phyloP scores from a whole-genome alignment of 2,329 filamentous ascomycete genomes.

The Orbilia oligospora region DNA sequence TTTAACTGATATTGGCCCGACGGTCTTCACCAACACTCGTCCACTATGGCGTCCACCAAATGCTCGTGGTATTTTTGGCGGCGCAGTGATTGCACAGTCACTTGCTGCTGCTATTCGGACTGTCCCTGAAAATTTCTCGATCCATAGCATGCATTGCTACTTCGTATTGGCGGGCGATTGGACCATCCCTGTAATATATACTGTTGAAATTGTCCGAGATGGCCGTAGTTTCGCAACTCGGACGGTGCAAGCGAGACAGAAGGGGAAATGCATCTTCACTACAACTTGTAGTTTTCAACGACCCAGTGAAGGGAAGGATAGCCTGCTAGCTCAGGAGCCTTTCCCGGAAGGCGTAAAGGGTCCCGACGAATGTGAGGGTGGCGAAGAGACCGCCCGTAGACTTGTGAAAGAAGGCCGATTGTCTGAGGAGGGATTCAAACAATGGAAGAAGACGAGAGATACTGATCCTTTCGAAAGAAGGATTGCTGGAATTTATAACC shows the following conservation, averaged over 20 bases:
- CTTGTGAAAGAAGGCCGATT: constrained; percentile 70
- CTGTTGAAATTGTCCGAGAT: constrained; percentile 93
- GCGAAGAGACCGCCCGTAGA: constrained; percentile 69
- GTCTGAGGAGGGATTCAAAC: constrained; percentile 67
- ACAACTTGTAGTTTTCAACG: constrained; percentile 91
- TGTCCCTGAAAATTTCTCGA: constrained; percentile 82
- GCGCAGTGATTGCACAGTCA: constrained; percentile 91
- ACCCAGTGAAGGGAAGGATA: constrained; percentile 71
- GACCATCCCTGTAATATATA: constrained; percentile 89
- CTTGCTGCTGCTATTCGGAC: constrained; percentile 90
- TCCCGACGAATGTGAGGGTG: constrained; percentile 66
- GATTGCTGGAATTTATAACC: constrained; percentile 73
- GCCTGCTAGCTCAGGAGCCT: constrained; percentile 69
- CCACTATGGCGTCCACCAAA: constrained; percentile 84
- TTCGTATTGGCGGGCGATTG: constrained; percentile 92
- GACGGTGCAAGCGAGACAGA: constrained; percentile 94
- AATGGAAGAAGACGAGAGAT: constrained; percentile 64
- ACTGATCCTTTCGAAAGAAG: constrained; percentile 74
- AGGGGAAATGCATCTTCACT: constrained; percentile 91
- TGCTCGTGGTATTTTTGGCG: constrained; percentile 93
- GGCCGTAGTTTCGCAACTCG: constrained; percentile 90
- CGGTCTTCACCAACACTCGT: constrained; percentile 95
- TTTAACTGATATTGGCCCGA: constrained; percentile 66
- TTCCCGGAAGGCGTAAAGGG: constrained; percentile 70
- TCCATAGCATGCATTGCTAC: constrained; percentile 99